Evolutionary conservation across 805 yeast species (phyloP).

Genomic region (Wickerhamomyces bovis): DNA sequence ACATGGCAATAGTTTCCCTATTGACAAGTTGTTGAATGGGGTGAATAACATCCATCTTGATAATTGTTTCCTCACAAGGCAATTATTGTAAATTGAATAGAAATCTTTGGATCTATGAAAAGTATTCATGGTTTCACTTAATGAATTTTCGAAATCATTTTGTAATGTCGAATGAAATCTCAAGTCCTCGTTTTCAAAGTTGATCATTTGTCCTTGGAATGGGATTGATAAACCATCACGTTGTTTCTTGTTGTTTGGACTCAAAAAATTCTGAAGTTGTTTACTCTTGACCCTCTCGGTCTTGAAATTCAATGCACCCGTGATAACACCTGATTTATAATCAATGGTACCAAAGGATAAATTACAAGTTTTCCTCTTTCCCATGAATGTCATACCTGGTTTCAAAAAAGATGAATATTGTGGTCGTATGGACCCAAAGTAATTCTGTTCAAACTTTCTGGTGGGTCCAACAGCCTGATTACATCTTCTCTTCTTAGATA

Average conservation of each 20-base stretch:
- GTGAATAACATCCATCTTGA: constrained; percentile 16
- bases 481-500: neutral
- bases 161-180: constrained; percentile 7
- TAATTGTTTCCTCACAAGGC: constrained; percentile 12
- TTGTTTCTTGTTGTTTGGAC: neutral
- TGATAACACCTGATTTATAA: neutral
- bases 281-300: neutral
- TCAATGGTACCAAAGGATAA: constrained; percentile 7
- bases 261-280: neutral
- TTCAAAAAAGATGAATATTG: constrained; percentile 11
- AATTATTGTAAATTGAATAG: constrained; percentile 5
- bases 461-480: neutral
- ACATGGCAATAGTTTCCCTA: constrained; percentile 1
- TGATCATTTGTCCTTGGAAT: constrained; percentile 14
- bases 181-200: constrained; percentile 17
- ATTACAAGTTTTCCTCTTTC: constrained; percentile 1
- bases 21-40: constrained; percentile 14
- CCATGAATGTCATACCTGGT: constrained; percentile 12
- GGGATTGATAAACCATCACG: neutral
- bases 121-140: neutral
- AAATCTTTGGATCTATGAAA: constrained; percentile 2
- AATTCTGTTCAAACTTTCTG: neutral
- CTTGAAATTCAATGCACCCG: neutral
- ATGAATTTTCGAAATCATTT: neutral
- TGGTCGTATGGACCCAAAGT: constrained; percentile 12